Conservation (phyloP, 345 rosid species). For the Draba incana region DNA sequence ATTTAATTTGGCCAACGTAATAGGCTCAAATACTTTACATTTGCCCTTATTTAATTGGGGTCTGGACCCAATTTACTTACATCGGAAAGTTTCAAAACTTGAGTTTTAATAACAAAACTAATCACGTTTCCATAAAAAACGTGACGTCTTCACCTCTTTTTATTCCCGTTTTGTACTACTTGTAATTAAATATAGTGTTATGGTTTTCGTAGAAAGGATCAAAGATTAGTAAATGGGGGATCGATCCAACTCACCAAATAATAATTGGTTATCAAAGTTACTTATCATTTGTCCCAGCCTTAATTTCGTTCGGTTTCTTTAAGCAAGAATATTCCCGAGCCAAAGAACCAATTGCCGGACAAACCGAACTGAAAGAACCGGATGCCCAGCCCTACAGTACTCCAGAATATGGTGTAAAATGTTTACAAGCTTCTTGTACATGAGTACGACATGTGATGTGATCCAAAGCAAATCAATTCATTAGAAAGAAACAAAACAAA, state of each 20-base stretch:
- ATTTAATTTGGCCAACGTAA: conserved; percentile 21
- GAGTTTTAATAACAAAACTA: background rate
- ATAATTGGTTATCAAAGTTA: too few species aligned
- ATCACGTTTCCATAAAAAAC: background rate
- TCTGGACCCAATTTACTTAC: conserved; percentile 2
- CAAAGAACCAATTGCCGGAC: too few species aligned
- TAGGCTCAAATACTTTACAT: conserved; percentile 1
- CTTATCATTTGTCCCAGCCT: too few species aligned
- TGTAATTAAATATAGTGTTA: too few species aligned
- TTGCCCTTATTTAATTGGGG: background rate
- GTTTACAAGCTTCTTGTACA: background rate
- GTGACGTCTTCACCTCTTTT: background rate
- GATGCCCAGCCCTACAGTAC: too few species aligned
- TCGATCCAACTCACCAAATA: too few species aligned
- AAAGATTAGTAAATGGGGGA: too few species aligned
- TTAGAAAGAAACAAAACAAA: background rate
- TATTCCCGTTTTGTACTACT: background rate
- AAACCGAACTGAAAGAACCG: too few species aligned
- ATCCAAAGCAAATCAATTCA: background rate
- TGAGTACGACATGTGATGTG: background rate
- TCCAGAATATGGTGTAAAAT: too few species aligned
- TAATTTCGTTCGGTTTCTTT: too few species aligned
- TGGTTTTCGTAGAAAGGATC: too few species aligned
- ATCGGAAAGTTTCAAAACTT: background rate
- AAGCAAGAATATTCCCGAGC: too few species aligned